Conservation (phyloP, 2,329 filamentous ascomycete genomes). For the Ophiosphaerella korrae region DNA sequence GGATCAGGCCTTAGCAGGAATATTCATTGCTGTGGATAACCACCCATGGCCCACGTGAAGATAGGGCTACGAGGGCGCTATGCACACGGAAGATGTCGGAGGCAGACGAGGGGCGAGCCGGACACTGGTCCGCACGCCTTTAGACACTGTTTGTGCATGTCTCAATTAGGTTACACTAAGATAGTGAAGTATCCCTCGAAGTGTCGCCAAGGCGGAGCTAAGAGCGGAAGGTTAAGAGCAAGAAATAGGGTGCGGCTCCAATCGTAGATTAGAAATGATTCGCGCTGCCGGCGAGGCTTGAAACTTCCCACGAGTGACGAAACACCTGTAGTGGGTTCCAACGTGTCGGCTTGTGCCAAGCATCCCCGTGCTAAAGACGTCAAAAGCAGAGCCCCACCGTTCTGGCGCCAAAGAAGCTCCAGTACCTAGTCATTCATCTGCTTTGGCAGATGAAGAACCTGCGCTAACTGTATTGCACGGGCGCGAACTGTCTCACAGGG, state of each 20-base stretch:
- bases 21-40: no score
- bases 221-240: slow-evolving; percentile 24
- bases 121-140: not conserved
- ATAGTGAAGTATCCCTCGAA: slow-evolving; percentile 16
- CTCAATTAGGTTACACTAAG: not conserved
- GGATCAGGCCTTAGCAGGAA: no score
- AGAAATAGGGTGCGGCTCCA: slow-evolving; percentile 34
- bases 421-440: slow-evolving; percentile 16
- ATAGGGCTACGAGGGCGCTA: not conserved
- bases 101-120: not conserved
- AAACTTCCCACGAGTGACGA: slow-evolving; percentile 35
- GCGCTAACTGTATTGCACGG: slow-evolving; percentile 18
- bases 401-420: slow-evolving; percentile 28
- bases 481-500: slow-evolving; percentile 19
- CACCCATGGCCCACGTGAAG: not conserved
- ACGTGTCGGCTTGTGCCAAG: slow-evolving; percentile 40
- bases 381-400: slow-evolving; percentile 29
- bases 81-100: not conserved
- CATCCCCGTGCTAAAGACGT: slow-evolving; percentile 36
- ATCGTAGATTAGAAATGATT: slow-evolving; percentile 18
- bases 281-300: slow-evolving; percentile 29
- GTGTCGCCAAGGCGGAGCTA: slow-evolving; percentile 16
- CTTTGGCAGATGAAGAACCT: slow-evolving; percentile 17
- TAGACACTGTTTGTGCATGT: not conserved
- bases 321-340: slow-evolving; percentile 38